Conservation (phyloP, 768 basidiomycete genomes). For the Rickenella mellea region DNA sequence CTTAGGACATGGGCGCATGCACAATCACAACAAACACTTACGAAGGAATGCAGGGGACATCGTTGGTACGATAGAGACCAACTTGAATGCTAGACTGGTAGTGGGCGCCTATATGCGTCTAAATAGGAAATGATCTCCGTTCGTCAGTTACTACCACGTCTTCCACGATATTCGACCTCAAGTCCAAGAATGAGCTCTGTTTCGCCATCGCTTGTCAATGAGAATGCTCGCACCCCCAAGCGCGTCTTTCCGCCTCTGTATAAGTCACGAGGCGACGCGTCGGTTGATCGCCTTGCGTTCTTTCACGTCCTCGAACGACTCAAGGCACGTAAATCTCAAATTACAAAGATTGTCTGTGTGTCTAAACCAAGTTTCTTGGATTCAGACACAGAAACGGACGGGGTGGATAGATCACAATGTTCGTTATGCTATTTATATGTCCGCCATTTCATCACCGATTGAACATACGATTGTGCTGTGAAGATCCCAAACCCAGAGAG, state of each 20-base stretch:
- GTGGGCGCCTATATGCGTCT: conserved; percentile 10
- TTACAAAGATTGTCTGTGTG: background rate
- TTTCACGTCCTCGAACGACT: conserved; percentile 83
- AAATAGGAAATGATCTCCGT: background rate
- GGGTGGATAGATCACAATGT: conserved; percentile 89
- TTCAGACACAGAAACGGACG: conserved; percentile 89
- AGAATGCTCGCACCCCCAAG: conserved; percentile 8
- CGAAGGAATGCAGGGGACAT: too few relatives aligned
- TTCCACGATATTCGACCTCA: background rate
- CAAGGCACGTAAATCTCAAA: conserved; percentile 45
- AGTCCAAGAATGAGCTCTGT: too few relatives aligned
- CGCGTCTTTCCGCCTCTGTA: conserved; percentile 58
- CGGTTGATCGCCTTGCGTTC: conserved; percentile 73
- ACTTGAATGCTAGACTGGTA: too few relatives aligned
- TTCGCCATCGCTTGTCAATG: too few relatives aligned
- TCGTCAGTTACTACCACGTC: background rate
- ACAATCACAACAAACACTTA: too few relatives aligned
- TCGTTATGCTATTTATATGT: conserved; percentile 7
- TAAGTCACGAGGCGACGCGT: conserved; percentile 36
- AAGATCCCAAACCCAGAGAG: conserved; percentile 83
- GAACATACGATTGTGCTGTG: conserved; percentile 1
- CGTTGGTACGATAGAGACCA: too few relatives aligned
- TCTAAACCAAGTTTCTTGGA: background rate
- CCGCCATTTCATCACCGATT: conserved; percentile 1
- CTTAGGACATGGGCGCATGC: too few relatives aligned